Conservation (phyloP, 257 asterid species). For the Nicotiana attenuata region DNA sequence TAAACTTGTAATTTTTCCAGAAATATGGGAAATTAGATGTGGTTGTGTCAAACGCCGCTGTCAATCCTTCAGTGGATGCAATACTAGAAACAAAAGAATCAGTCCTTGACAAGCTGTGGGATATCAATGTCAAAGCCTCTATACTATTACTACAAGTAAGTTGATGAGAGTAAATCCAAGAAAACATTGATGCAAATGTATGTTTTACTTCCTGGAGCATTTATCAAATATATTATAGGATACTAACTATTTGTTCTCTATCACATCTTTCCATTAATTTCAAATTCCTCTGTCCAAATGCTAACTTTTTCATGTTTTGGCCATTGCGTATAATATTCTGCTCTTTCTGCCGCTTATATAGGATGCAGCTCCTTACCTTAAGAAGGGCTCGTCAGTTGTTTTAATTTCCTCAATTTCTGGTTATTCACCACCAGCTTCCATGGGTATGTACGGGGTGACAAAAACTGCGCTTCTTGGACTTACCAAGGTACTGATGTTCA, state of each 20-base stretch:
- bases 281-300: neutral
- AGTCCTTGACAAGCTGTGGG: constrained; percentile 94
- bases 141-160: constrained; percentile 81
- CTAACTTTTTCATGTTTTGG: neutral
- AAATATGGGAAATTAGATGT: constrained; percentile 85
- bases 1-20: constrained; percentile 28
- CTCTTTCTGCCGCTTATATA: constrained; percentile 22
- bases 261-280: neutral
- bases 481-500: constrained; percentile 52
- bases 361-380: constrained; percentile 78
- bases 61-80: constrained; percentile 66
- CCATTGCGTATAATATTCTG: neutral
- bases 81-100: constrained; percentile 70
- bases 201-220: neutral
- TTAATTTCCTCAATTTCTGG: constrained; percentile 68
- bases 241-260: neutral
- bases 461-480: constrained; percentile 92
- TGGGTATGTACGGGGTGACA: constrained; percentile 93
- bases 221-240: neutral
- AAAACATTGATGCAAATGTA: neutral
- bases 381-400: constrained; percentile 69
- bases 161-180: neutral
- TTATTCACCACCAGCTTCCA: constrained; percentile 46
- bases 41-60: constrained; percentile 89
- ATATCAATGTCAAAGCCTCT: constrained; percentile 76